These are phyloP conservation scores for Urochloa ruziziensis DNA, from an alignment of 176 grass and related monocot species.

Conservation along the genomic window DNA sequence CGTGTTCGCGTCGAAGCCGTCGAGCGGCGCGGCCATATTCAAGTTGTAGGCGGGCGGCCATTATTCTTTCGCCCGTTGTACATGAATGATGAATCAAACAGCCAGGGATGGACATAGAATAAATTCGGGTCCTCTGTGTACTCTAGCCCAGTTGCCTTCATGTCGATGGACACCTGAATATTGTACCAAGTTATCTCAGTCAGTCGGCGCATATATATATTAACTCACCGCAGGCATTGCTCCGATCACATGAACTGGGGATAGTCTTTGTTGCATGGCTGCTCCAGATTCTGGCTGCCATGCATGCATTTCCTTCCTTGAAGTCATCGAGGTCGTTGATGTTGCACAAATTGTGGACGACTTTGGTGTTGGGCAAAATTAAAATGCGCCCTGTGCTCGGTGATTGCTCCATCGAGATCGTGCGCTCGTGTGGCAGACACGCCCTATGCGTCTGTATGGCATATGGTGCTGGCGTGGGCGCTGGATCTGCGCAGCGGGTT, in stretches of 20 bases:
- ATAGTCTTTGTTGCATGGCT: too few species aligned
- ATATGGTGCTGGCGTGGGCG: too few species aligned
- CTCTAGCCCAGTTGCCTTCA: not conserved
- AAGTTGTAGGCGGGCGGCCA: conserved; percentile 43
- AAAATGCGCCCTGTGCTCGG: too few species aligned
- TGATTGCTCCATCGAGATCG: too few species aligned
- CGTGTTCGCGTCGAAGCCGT: conserved; percentile 93
- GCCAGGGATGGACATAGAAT: not conserved
- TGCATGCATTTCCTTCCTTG: too few species aligned
- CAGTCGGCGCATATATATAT: not conserved
- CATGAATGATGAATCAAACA: not conserved
- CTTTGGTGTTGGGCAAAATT: too few species aligned
- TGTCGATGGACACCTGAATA: not conserved
- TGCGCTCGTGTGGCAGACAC: too few species aligned
- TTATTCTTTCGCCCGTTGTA: conserved; percentile 14
- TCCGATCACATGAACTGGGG: not conserved
- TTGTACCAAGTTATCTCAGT: not conserved
- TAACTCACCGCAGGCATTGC: not conserved
- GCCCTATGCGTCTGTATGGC: too few species aligned
- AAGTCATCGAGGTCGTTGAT: too few species aligned
- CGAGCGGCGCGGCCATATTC: conserved; percentile 86
- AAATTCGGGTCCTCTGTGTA: not conserved
- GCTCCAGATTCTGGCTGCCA: too few species aligned
- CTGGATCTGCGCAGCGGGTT: too few species aligned
- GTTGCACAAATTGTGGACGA: too few species aligned